Percentiles rank a stretch among this genome's conserved stretches.
Evolutionary conservation across 2,329 filamentous ascomycete genomes (phyloP).

Genomic region (Pseudocercospora cruenta): DNA sequence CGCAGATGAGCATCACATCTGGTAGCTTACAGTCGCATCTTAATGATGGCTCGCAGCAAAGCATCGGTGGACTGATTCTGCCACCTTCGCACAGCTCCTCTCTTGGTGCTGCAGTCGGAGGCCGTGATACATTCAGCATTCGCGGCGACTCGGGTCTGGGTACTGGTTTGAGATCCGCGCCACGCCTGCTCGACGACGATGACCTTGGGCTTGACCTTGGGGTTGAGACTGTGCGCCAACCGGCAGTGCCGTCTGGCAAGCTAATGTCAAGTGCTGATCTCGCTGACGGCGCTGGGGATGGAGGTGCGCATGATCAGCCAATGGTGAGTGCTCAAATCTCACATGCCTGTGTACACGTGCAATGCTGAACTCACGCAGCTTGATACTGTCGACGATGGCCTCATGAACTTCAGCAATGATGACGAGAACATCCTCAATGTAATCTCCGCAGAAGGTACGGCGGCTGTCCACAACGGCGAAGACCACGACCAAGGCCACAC

Average conservation of each 20-base stretch:
- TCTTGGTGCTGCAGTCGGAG: slow-evolving; percentile 43
- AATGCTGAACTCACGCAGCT: background rate
- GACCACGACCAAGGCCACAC: slow-evolving; percentile 32
- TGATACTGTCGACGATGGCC: slow-evolving; percentile 1
- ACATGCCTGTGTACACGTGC: background rate
- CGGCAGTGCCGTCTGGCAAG: slow-evolving; percentile 11
- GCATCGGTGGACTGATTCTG: slow-evolving; percentile 52
- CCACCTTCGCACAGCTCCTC: slow-evolving; percentile 45
- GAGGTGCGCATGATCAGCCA: slow-evolving; percentile 12
- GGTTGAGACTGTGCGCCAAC: slow-evolving; percentile 22
- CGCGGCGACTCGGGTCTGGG: slow-evolving; percentile 48
- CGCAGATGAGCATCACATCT: slow-evolving; percentile 43
- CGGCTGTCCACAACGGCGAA: slow-evolving; percentile 22
- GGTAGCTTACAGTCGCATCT: slow-evolving; percentile 32
- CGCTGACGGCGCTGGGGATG: slow-evolving; percentile 35
- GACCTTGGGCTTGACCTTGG: slow-evolving; percentile 46
- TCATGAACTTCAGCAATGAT: slow-evolving; percentile 18
- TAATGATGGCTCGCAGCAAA: slow-evolving; percentile 29
- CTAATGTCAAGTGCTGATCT: slow-evolving; percentile 10
- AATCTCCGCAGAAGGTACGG: background rate
- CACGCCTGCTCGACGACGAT: slow-evolving; percentile 31
- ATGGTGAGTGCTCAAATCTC: slow-evolving; percentile 12
- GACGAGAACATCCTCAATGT: slow-evolving; percentile 17
- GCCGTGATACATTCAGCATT: slow-evolving; percentile 44
- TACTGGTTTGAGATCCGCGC: slow-evolving; percentile 5